Evolutionary conservation across 2,329 filamentous ascomycete species (phyloP).

Genomic region (Penicillium sp.): DNA sequence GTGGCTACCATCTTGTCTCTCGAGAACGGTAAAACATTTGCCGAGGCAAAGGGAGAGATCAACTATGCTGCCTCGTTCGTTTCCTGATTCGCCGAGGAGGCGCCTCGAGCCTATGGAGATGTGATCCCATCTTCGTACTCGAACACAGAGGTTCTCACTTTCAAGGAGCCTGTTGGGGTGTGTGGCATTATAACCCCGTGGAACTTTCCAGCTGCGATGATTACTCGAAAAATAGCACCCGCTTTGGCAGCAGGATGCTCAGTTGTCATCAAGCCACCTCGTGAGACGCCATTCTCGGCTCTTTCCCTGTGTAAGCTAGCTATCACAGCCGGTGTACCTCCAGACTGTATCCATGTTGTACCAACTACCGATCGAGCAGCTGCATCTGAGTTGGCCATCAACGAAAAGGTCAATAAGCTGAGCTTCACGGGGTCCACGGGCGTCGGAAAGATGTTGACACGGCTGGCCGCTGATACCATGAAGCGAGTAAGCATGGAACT

Average conservation of each 20-base stretch:
- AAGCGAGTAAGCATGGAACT: conserved; percentile 42
- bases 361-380: background rate
- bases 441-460: conserved; percentile 14
- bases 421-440: conserved; percentile 12
- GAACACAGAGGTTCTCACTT: conserved; percentile 67
- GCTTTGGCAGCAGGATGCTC: conserved; percentile 34
- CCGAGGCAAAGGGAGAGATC: conserved; percentile 47
- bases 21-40: conserved; percentile 55
- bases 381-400: background rate
- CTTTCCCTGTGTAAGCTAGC: conserved; percentile 23
- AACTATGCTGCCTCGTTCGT: conserved; percentile 47
- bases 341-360: conserved; percentile 16
- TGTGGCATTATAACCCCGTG: conserved; percentile 74
- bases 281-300: conserved; percentile 29
- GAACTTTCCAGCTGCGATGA: conserved; percentile 58
- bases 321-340: conserved; percentile 28
- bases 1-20: conserved; percentile 49
- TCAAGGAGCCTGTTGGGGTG: conserved; percentile 78
- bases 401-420: conserved; percentile 15
- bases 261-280: conserved; percentile 30
- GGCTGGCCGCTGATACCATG: conserved; percentile 26
- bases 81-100: conserved; percentile 51
- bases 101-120: conserved; percentile 45
- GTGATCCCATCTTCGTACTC: conserved; percentile 46
- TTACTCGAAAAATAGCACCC: conserved; percentile 37